Evolutionary conservation across 164 flowering plant species (phyloP), one percentile per base, ranked within the genome.

Genomic region (Aristolochia contorta): DNA sequence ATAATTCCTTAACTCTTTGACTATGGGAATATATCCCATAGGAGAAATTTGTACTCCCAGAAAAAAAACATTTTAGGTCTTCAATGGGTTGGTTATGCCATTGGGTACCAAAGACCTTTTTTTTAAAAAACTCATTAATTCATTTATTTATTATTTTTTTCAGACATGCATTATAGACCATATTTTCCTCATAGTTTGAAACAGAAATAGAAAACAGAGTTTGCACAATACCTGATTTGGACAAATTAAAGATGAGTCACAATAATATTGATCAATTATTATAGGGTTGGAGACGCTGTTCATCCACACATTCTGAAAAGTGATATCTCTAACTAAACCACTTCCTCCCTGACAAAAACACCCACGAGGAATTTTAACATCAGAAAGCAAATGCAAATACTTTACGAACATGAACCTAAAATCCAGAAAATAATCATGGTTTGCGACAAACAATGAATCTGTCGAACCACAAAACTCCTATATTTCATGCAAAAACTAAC

Each of bases 181-280:
- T 22, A 14, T 32, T 49, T 16, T 49, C 52, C 52, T 9, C 7
- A 49, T 49, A 49, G 20, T 5, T 20, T 16, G 21, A 12, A 49
- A 16, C 23, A 53, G 56, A 21, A 53, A 12, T 22, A 22, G 13
- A 16, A 21, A 23, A 53, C 27, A 27, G 14, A 22, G 56, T 21
- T 21, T 21, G 56, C 10, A 10, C 16, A 23, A 22, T 79, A 90
- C 97, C 97, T 88, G 89, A 69, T 93, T 93, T 32, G 56, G 58
- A 79, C 99, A 91, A 47, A 89, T 83, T 12, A 4, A 2, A 13
- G 8, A 54, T 4, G 95, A 80, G 65, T 94, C 99, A 57, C 99
- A 94, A 63, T 94, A 94, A 63, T 81, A 89, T 65, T 94, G 99
- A 75, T 94, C 87, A 37, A 94, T 75, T 58, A 91, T 82, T 55